Percentiles rank a stretch among this genome's conserved stretches.
phyloP scores from a whole-genome alignment of 441 rosid genomes.

The Jatropha multifida region DNA sequence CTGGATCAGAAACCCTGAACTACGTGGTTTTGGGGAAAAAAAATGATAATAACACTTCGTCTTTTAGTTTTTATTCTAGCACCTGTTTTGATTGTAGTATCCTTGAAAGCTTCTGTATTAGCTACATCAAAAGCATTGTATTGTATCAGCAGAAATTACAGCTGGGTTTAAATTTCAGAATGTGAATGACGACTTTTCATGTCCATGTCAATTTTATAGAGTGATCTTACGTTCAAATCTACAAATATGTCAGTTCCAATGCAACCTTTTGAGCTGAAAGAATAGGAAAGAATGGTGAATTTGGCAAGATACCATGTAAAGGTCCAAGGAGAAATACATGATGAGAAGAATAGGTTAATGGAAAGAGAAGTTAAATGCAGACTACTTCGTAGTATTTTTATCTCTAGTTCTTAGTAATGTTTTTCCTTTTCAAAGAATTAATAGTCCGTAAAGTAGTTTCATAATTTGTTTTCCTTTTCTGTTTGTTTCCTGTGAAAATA shows the following conservation, averaged over 20 bases:
- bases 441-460: too few species aligned
- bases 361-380: not conserved
- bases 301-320: not conserved
- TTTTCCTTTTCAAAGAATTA: too few species aligned
- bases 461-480: too few species aligned
- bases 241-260: not conserved
- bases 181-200: not conserved
- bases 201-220: not conserved
- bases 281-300: not conserved
- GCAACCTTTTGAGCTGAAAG: not conserved
- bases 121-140: not conserved
- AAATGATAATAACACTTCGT: too few species aligned
- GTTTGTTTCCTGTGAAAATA: too few species aligned
- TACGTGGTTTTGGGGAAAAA: not conserved
- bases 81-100: not conserved
- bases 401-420: not conserved
- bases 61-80: not conserved
- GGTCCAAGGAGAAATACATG: not conserved
- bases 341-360: not conserved
- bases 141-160: not conserved
- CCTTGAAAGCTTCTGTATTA: not conserved
- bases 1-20: not conserved
- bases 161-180: not conserved
- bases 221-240: not conserved
- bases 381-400: not conserved